Percentiles rank a stretch among this genome's conserved stretches.
Conservation (phyloP, 345 rosid species). For the Eucalyptus sp. region DNA sequence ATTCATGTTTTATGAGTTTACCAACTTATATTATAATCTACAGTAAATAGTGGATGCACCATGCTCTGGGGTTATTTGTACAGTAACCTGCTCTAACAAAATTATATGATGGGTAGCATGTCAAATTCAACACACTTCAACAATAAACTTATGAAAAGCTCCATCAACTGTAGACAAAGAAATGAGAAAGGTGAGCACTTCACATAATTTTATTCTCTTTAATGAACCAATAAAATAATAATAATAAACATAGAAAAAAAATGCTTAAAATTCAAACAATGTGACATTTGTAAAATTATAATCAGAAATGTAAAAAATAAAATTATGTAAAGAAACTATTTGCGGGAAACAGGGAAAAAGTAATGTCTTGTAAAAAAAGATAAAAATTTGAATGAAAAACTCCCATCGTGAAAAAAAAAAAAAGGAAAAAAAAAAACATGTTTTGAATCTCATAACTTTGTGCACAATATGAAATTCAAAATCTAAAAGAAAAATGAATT, state of each 20-base stretch:
- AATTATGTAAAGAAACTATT: not conserved
- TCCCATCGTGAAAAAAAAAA: not conserved
- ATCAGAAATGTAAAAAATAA: not conserved
- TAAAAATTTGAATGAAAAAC: not conserved
- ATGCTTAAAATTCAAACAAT: not conserved
- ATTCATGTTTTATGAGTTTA: not conserved
- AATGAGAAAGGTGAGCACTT: not conserved
- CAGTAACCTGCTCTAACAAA: not conserved
- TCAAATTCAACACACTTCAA: not conserved
- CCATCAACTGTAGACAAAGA: not conserved
- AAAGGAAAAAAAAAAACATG: no score
- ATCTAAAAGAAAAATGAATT: not conserved
- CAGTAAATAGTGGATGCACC: fast-evolving
- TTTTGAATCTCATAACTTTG: not conserved
- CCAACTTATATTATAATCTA: not conserved
- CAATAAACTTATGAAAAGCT: not conserved
- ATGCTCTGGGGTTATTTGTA: not conserved
- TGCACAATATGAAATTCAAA: not conserved
- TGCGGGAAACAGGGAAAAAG: not conserved
- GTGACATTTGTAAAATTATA: not conserved
- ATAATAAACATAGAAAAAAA: not conserved
- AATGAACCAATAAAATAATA: not conserved
- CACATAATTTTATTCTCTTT: not conserved
- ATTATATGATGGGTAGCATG: not conserved
- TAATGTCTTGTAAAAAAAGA: not conserved